Percentiles rank a stretch among this genome's conserved stretches.
phyloP scores from a whole-genome alignment of 2,329 filamentous ascomycete genomes.

The Kalmusia sp. region DNA sequence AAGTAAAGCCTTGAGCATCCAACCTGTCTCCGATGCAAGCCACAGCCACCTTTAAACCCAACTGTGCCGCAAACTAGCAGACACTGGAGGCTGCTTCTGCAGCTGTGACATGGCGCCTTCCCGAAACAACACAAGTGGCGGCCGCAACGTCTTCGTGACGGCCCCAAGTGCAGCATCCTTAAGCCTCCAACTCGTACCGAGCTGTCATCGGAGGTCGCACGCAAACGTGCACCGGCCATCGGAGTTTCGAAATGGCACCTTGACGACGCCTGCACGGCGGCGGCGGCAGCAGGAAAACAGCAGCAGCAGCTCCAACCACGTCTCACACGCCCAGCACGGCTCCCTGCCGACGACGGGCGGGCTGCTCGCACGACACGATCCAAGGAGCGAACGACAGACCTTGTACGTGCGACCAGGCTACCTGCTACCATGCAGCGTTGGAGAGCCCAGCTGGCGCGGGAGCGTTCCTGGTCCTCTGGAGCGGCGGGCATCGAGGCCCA shows the following conservation, averaged over 20 bases:
- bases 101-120: neutral
- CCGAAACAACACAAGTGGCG: neutral
- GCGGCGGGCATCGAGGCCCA: conserved; percentile 12
- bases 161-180: neutral
- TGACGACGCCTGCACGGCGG: neutral
- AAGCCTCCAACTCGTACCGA: neutral
- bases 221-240: neutral
- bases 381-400: neutral
- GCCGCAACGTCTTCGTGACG: neutral
- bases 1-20: too few species aligned
- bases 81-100: neutral
- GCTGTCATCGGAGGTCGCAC: too few species aligned
- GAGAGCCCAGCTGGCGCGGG: conserved; percentile 17
- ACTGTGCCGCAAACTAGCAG: too few species aligned
- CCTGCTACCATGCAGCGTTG: conserved; percentile 13
- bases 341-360: neutral
- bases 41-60: too few species aligned
- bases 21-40: too few species aligned
- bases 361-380: neutral
- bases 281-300: neutral
- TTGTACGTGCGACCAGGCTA: neutral
- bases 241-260: neutral
- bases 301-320: neutral
- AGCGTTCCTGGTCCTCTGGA: conserved; percentile 18
- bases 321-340: neutral